Percentiles rank a stretch among this genome's conserved stretches.
These are phyloP conservation scores for Beauveria sp. DNA, from an alignment of 2,329 filamentous ascomycete species.

Conservation along the genomic window DNA sequence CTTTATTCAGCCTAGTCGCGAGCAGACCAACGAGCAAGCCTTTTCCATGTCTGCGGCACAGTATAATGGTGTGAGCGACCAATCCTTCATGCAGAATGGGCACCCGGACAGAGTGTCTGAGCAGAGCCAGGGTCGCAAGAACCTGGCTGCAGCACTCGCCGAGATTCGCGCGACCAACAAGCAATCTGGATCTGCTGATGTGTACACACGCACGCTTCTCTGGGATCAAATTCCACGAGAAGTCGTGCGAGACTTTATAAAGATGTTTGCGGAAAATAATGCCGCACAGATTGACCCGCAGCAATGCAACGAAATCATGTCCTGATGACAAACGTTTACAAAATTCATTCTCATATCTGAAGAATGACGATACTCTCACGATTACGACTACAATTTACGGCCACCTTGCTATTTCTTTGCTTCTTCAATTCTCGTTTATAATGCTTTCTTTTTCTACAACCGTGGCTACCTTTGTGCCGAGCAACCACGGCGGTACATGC, in stretches of 20 bases:
- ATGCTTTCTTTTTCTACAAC: conserved; percentile 13
- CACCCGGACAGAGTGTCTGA: conserved; percentile 41
- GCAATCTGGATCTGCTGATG: conserved; percentile 66
- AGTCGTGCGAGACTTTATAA: conserved; percentile 85
- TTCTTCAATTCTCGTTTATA: conserved; percentile 14
- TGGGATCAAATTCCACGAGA: conserved; percentile 92
- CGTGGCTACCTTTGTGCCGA: conserved; percentile 15
- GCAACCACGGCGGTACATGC: conserved; percentile 21
- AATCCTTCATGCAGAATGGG: conserved; percentile 58
- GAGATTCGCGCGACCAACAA: conserved; percentile 67
- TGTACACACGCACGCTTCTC: conserved; percentile 85
- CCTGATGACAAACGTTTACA: conserved; percentile 27
- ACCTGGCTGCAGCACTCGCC: conserved; percentile 72
- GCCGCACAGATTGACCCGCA: conserved; percentile 34
- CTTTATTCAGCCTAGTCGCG: conserved; percentile 65
- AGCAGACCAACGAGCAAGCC: conserved; percentile 81
- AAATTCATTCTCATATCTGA: conserved; percentile 16
- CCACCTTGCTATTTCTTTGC: conserved; percentile 13
- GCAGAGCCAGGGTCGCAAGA: conserved; percentile 56
- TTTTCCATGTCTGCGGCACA: conserved; percentile 81
- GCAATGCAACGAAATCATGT: conserved; percentile 35
- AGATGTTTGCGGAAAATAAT: conserved; percentile 76
- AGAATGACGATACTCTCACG: conserved; percentile 22
- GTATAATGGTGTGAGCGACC: conserved; percentile 67
- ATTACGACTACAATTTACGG: conserved; percentile 23